phyloP scores from a whole-genome alignment of 192 early-diverging fungal species.

The Backusella luteola region DNA sequence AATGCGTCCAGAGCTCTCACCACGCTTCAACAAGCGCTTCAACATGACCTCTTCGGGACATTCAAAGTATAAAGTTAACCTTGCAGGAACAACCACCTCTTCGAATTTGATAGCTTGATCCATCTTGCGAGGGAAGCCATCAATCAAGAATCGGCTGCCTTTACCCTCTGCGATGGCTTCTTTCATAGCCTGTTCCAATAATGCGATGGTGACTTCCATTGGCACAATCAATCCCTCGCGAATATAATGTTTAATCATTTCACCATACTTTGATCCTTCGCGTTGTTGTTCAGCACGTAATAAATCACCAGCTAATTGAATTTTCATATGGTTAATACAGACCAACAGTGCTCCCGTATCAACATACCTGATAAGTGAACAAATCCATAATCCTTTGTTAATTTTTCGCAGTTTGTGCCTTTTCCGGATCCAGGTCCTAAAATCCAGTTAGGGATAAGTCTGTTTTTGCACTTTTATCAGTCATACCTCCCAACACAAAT shows the following conservation, averaged over 20 bases:
- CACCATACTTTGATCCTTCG: constrained; percentile 79
- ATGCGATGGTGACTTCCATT: constrained; percentile 88
- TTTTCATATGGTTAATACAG: background rate
- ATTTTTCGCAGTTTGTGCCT: constrained; percentile 91
- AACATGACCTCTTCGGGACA: constrained; percentile 94
- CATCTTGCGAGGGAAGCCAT: constrained; percentile 94
- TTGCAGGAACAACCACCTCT: constrained; percentile 69
- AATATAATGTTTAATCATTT: constrained; percentile 90
- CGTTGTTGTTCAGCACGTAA: constrained; percentile 89
- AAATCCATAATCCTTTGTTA: constrained; percentile 92
- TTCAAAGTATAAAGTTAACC: constrained; percentile 88
- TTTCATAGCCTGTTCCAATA: constrained; percentile 90
- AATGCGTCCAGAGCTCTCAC: constrained; percentile 87
- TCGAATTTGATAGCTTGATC: constrained; percentile 95
- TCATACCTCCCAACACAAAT: constrained; percentile 31
- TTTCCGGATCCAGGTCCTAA: constrained; percentile 81
- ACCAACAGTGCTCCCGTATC: background rate
- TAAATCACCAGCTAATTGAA: constrained; percentile 80
- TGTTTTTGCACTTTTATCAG: background rate
- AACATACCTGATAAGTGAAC: constrained; percentile 85
- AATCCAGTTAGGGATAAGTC: background rate
- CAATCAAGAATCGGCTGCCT: constrained; percentile 81
- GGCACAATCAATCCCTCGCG: constrained; percentile 95
- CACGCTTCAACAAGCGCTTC: constrained; percentile 87
- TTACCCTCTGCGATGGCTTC: constrained; percentile 52